A percentile compares a stretch with the other conserved stretches of the same genome.
Conservation (phyloP, 2,329 filamentous ascomycete genomes). For the Hypoxylon sp. region DNA sequence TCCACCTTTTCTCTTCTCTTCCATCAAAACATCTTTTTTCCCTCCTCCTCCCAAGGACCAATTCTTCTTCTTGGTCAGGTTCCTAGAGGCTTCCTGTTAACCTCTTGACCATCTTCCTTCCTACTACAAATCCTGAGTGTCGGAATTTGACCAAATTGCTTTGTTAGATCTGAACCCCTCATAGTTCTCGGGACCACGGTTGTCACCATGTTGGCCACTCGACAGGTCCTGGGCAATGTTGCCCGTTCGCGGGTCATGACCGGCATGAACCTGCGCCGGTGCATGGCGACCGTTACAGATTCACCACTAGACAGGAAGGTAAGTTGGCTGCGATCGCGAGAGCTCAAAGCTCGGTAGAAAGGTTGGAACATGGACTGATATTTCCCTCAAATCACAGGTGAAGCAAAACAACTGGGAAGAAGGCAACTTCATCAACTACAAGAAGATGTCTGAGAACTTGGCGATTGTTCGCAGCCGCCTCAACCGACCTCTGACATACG, state of each 20-base stretch:
- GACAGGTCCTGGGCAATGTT: slow-evolving; percentile 76
- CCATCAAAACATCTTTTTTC: slow-evolving; percentile 48
- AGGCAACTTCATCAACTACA: slow-evolving; percentile 98
- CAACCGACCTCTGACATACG: slow-evolving; percentile 92
- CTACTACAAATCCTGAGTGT: slow-evolving; percentile 34
- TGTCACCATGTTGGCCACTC: slow-evolving; percentile 77
- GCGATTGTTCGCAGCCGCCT: slow-evolving; percentile 89
- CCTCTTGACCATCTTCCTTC: slow-evolving; percentile 52
- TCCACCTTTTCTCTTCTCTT: slow-evolving; percentile 56
- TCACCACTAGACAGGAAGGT: slow-evolving; percentile 92
- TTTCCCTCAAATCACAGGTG: slow-evolving; percentile 65
- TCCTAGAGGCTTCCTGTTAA: slow-evolving; percentile 53
- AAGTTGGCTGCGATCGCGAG: slow-evolving; percentile 48
- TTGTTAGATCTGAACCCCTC: slow-evolving; percentile 42
- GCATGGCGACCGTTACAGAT: slow-evolving; percentile 88
- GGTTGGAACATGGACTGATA: slow-evolving; percentile 44
- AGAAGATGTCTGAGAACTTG: slow-evolving; percentile 99
- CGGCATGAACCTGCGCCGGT: slow-evolving; percentile 74
- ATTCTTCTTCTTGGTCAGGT: slow-evolving; percentile 49
- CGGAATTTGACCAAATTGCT: slow-evolving; percentile 55
- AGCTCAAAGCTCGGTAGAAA: slow-evolving; percentile 3
- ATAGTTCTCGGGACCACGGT: slow-evolving; percentile 49
- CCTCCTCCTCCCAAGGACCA: slow-evolving; percentile 42
- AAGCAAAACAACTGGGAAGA: slow-evolving; percentile 98
- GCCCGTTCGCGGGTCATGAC: slow-evolving; percentile 70